Evolutionary conservation across 495 filamentous ascomycete genomes (phyloP).

Genomic region (Penicillium lividum): DNA sequence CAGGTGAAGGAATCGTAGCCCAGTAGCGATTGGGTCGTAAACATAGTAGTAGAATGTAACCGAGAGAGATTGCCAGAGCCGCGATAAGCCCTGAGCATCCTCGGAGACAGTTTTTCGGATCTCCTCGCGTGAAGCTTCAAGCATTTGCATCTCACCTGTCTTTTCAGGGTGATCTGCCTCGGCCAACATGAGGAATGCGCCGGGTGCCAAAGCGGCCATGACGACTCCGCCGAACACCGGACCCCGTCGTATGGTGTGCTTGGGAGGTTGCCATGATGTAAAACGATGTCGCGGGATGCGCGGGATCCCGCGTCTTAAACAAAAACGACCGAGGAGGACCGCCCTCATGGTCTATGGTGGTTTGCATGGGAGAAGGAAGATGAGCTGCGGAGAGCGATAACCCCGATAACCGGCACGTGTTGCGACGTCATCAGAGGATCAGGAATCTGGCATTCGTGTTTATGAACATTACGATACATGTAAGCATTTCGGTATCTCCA

Average conservation of each 20-base stretch:
- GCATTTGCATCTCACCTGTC: constrained; percentile 82
- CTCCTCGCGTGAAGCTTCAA: constrained; percentile 75
- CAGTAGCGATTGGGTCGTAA: constrained; percentile 85
- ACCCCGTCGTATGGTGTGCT: constrained; percentile 27
- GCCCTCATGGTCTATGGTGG: constrained; percentile 53
- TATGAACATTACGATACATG: no score
- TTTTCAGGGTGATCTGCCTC: constrained; percentile 64
- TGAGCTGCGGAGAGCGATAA: constrained; percentile 15
- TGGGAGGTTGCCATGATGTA: constrained; percentile 30
- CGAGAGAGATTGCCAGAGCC: constrained; percentile 54
- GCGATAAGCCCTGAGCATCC: constrained; percentile 56
- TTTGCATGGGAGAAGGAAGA: constrained; percentile 12
- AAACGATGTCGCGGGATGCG: constrained; percentile 21
- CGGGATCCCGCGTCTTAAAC: constrained; percentile 40
- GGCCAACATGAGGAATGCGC: constrained; percentile 71
- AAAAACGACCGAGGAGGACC: constrained; percentile 56
- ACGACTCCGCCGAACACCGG: constrained; percentile 41
- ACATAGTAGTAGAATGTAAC: constrained; percentile 70
- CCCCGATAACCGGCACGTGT: constrained; percentile 27
- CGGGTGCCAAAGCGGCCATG: constrained; percentile 57
- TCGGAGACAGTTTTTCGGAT: constrained; percentile 65
- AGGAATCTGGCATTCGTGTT: background rate
- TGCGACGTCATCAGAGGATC: constrained; percentile 18
- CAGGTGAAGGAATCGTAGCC: constrained; percentile 80
- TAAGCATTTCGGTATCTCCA: no score